Conservation (phyloP, 192 early-diverging fungal genomes). For the Pecoramyces ruminantium region DNA sequence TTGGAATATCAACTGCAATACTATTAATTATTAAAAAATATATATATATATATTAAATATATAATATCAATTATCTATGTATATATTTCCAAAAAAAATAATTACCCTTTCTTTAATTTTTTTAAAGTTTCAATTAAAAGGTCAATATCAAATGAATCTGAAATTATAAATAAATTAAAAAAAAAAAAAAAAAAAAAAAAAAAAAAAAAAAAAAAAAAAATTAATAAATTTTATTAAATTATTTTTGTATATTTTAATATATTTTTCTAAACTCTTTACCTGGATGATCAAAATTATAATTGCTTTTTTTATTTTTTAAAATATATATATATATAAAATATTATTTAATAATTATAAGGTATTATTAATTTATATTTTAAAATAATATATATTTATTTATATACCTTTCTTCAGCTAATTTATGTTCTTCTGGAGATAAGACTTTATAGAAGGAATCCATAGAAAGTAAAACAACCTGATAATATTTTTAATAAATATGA, state of each 20-base stretch:
- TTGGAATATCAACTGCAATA: conserved; percentile 55
- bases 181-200: not conserved
- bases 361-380: no score
- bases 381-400: not conserved
- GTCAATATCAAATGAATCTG: conserved; percentile 69
- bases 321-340: no score
- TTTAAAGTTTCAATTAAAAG: conserved; percentile 45
- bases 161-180: not conserved
- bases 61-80: no score
- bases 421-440: conserved; percentile 59
- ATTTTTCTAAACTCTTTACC: not conserved
- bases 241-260: no score
- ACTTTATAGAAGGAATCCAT: conserved; percentile 95
- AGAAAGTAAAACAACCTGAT: conserved; percentile 62
- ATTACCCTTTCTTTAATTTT: conserved; percentile 61
- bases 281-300: conserved; percentile 88
- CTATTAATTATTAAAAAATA: conserved; percentile 23
- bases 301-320: conserved; percentile 16
- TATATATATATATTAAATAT: no score
- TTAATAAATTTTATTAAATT: no score
- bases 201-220: not conserved
- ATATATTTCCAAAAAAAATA: no score
- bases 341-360: no score
- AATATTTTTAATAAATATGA: no score
- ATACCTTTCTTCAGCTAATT: conserved; percentile 27